Conservation (phyloP, 495 filamentous ascomycete genomes). For the Daldinia loculata region DNA sequence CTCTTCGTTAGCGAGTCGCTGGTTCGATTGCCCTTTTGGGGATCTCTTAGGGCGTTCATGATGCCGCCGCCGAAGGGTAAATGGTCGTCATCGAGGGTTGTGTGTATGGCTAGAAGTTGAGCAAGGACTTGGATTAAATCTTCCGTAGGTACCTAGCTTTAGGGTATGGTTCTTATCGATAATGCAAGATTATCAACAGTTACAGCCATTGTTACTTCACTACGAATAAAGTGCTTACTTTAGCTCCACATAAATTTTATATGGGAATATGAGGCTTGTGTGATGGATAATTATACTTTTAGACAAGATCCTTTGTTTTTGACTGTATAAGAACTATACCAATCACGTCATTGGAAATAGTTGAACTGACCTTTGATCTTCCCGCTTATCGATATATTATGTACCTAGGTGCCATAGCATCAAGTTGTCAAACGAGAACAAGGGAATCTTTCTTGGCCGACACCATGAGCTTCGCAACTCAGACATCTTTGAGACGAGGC, state of each 20-base stretch:
- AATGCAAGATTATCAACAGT: background rate
- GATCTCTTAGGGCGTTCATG: conserved; percentile 19
- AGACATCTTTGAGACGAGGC: conserved; percentile 25
- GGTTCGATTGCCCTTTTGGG: conserved; percentile 10
- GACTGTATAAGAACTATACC: too few species aligned
- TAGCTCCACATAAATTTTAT: background rate
- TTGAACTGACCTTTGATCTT: too few species aligned
- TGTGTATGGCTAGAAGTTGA: conserved; percentile 1
- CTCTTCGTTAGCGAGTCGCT: conserved; percentile 31
- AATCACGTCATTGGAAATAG: too few species aligned
- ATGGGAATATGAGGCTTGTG: too few species aligned
- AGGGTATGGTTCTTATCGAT: background rate
- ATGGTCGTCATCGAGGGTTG: conserved; percentile 15
- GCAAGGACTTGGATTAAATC: background rate
- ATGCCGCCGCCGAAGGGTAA: conserved; percentile 11
- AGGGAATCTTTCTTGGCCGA: conserved; percentile 9
- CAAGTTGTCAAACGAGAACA: background rate
- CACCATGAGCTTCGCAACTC: conserved; percentile 1
- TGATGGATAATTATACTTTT: too few species aligned
- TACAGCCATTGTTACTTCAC: background rate
- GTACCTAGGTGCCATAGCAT: background rate
- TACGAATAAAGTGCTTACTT: background rate
- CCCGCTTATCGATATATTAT: background rate
- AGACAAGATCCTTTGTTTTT: too few species aligned
- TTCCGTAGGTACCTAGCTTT: background rate